A percentile compares a stretch with the other conserved stretches of the same genome.
phyloP scores from a whole-genome alignment of 345 rosid genomes.

The Physaria fendleri region DNA sequence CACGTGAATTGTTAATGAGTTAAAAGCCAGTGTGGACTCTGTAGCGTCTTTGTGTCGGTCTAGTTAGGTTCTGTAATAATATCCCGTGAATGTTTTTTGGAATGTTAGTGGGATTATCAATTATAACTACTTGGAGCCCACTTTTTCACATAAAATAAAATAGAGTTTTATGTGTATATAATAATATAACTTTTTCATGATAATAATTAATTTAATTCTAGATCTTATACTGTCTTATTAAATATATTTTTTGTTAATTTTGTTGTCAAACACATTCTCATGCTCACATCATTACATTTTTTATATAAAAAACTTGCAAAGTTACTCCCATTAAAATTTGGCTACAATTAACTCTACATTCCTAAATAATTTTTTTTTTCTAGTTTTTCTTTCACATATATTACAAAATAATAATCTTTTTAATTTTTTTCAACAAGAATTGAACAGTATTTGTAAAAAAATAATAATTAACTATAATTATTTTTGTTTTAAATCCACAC shows the following conservation, averaged over 20 bases:
- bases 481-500: no score
- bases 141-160: neutral
- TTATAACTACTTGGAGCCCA: constrained; percentile 15
- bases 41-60: constrained; percentile 19
- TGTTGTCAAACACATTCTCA: neutral
- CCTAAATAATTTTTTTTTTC: neutral
- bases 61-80: constrained; percentile 14
- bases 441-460: no score
- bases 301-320: constrained; percentile 4
- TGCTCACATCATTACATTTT: constrained; percentile 13
- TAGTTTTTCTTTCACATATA: no score
- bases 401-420: no score
- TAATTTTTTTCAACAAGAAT: no score
- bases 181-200: no score
- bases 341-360: no score
- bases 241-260: neutral
- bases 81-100: constrained; percentile 24
- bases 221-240: constrained; percentile 12
- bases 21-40: neutral
- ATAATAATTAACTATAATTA: no score
- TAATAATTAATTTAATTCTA: neutral
- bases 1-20: constrained; percentile 17
- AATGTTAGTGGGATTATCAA: constrained; percentile 19
- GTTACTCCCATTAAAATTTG: constrained; percentile 8
- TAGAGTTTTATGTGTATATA: neutral